Evolutionary conservation across 352 stramenopile species (phyloP), one percentile per base, ranked within the genome.

Genomic region (Phytopythium vexans): DNA sequence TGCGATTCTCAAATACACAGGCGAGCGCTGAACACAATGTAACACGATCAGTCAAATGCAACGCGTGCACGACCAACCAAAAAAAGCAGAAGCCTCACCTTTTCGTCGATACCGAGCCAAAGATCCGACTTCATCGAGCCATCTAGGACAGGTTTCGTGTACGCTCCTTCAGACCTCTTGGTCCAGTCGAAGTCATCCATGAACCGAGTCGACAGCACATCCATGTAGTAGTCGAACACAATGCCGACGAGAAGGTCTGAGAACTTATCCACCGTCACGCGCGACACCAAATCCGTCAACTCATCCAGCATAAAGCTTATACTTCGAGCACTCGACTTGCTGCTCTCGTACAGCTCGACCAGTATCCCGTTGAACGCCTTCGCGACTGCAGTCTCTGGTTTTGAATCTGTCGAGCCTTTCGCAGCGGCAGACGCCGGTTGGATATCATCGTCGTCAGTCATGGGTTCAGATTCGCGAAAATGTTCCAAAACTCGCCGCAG

Each of bases 271-370:
- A 69, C 42, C 1, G 64, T 37, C 12, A 78, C 5, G 0, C 16
- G 16, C 0, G 58, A 45, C 5, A 81, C 57, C 21, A 78, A 70
- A 6, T 60, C 49, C 36, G 50, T 56, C 1, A 87, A 53, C 41
- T 87, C 76, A 11, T 62, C 45, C 3, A 84, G 58, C 48, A 87
- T 64, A 31, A 85, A 85, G 15, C 57, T 45, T 3, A 83, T 54
- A 35, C 62, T 72, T 11, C 55, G 65, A 2, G 66, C 56, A 32
- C 77, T 49, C 5, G 64, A 56, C 39, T 66, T 53, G 10, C 60
- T 68, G 42, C 47, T 66, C 10, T 62, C 55, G 37, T 69, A 64
- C 1, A 83, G 56, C 21, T 74, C 72, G 7, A 62, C 41, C 9
- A 78, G 8, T 2, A 44, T 46, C 10, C 60, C 59, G 27, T 58